A percentile compares a stretch with the other conserved stretches of the same genome.
Evolutionary conservation across 2,329 filamentous ascomycete species (phyloP).

Genomic region (Allantophomopsis cytisporea): DNA sequence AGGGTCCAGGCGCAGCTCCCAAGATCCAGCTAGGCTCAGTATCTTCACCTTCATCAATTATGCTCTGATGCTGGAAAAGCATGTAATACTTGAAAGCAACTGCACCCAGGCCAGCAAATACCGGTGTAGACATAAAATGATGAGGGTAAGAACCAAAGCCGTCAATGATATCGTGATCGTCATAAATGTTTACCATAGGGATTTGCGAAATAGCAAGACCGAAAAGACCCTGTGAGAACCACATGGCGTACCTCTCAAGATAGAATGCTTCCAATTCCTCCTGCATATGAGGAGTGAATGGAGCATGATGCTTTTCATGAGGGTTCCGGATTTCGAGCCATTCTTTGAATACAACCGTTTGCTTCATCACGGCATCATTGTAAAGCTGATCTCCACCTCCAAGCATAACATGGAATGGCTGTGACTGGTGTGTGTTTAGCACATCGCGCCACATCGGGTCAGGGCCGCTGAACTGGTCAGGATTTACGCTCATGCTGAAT

Average conservation of each 20-base stretch:
- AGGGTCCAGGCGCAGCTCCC: constrained; percentile 68
- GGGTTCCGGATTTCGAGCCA: constrained; percentile 78
- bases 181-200: constrained; percentile 96
- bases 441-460: constrained; percentile 97
- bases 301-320: constrained; percentile 62
- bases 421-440: constrained; percentile 77
- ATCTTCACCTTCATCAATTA: constrained; percentile 64
- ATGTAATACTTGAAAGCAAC: constrained; percentile 98
- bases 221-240: constrained; percentile 94
- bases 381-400: constrained; percentile 96
- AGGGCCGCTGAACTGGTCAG: constrained; percentile 74
- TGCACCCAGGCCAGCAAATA: constrained; percentile 80
- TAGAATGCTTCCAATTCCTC: constrained; percentile 83
- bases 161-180: constrained; percentile 86
- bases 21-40: constrained; percentile 88
- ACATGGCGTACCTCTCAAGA: constrained; percentile 75
- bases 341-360: constrained; percentile 64
- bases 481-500: constrained; percentile 69
- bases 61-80: constrained; percentile 93
- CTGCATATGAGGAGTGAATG: constrained; percentile 73
- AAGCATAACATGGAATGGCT: constrained; percentile 96
- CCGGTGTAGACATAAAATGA: constrained; percentile 78
- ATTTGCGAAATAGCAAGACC: constrained; percentile 89
- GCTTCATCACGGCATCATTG: constrained; percentile 70
- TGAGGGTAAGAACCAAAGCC: constrained; percentile 90